A percentile compares a stretch with the other conserved stretches of the same genome.
phyloP scores from a whole-genome alignment of 225 moss, liverwort and hornwort genomes.

The Asterella californica region DNA sequence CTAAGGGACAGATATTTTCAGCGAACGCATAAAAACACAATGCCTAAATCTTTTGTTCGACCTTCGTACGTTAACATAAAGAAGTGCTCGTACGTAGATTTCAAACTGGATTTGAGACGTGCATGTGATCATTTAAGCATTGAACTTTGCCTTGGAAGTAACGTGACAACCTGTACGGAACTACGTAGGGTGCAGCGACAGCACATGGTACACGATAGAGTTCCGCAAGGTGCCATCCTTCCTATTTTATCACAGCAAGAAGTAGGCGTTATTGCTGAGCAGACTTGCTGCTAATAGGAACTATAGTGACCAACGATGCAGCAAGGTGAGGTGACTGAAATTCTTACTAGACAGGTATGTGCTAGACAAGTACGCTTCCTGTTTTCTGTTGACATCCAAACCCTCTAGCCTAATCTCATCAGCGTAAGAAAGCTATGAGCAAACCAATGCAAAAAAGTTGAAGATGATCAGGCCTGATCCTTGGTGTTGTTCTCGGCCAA shows the following conservation, averaged over 20 bases:
- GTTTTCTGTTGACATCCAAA: not conserved
- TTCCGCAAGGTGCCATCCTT: conserved; percentile 98
- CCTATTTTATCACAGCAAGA: conserved; percentile 25
- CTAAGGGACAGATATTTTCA: not conserved
- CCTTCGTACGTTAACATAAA: not conserved
- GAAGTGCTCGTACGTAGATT: not conserved
- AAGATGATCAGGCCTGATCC: conserved; percentile 49
- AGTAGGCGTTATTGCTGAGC: not conserved
- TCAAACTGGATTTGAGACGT: not conserved
- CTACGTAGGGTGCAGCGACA: conserved; percentile 82
- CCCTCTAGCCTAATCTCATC: not conserved
- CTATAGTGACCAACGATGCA: not conserved
- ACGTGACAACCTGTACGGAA: conserved; percentile 59
- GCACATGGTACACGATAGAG: conserved; percentile 68
- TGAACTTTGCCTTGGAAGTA: not conserved
- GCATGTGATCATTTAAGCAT: not conserved
- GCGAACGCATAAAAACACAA: too few relatives aligned
- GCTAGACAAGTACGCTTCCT: not conserved
- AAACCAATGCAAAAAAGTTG: conserved; percentile 74
- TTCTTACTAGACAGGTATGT: not conserved
- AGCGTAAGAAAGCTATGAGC: not conserved
- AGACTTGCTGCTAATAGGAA: not conserved
- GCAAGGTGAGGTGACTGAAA: not conserved
- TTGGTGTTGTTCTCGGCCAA: conserved; percentile 38
- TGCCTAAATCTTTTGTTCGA: too few relatives aligned